A percentile compares a stretch with the other conserved stretches of the same genome.
These are phyloP conservation scores for Ogataea sp. DNA, from an alignment of 805 yeast species.

Conservation along the genomic window DNA sequence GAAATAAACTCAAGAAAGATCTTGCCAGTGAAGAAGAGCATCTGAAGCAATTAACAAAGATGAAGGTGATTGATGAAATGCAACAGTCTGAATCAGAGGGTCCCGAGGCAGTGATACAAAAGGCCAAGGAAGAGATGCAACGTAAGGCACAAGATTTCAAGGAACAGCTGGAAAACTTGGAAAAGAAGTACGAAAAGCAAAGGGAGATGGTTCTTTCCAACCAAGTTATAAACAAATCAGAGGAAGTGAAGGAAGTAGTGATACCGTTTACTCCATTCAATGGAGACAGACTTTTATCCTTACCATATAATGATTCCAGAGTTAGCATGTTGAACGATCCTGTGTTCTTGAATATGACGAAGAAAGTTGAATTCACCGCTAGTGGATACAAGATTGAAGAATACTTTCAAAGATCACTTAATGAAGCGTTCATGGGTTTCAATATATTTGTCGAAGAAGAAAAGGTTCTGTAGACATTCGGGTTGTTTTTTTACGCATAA, in stretches of 20 bases:
- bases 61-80: conserved; percentile 47
- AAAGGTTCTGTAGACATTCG: too few relatives aligned
- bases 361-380: conserved; percentile 64
- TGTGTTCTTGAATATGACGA: conserved; percentile 29
- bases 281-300: conserved; percentile 66
- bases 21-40: conserved; percentile 41
- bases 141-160: conserved; percentile 62
- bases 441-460: conserved; percentile 72
- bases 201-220: conserved; percentile 19
- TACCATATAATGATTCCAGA: conserved; percentile 25
- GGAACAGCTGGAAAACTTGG: conserved; percentile 40
- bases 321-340: conserved; percentile 49
- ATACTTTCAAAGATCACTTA: conserved; percentile 69
- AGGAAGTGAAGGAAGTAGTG: conserved; percentile 20
- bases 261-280: conserved; percentile 89
- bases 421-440: conserved; percentile 85
- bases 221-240: conserved; percentile 23
- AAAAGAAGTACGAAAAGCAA: conserved; percentile 19
- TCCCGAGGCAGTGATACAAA: conserved; percentile 38
- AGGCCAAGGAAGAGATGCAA: conserved; percentile 43
- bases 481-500: too few relatives aligned
- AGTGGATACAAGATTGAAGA: conserved; percentile 73
- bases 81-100: conserved; percentile 29
- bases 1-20: conserved; percentile 58
- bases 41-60: conserved; percentile 35